Conservation (phyloP, 768 basidiomycete genomes). For the Dioszegia aurantiaca region DNA sequence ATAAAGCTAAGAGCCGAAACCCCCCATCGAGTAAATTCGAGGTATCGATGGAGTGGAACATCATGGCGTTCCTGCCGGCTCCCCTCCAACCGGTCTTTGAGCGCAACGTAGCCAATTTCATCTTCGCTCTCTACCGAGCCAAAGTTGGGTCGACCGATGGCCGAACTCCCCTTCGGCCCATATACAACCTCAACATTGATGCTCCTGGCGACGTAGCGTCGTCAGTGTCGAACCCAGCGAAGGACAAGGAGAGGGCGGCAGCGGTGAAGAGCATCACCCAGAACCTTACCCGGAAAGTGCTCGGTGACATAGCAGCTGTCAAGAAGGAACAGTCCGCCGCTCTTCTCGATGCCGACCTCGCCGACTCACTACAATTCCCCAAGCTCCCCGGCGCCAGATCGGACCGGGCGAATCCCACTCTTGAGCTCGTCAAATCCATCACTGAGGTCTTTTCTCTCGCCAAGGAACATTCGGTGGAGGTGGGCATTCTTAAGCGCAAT, state of each 20-base stretch:
- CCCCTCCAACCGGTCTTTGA: conserved; percentile 76
- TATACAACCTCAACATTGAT: conserved; percentile 59
- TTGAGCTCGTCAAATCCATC: conserved; percentile 84
- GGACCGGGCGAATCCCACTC: conserved; percentile 69
- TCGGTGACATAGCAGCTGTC: conserved; percentile 64
- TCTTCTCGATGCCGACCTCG: conserved; percentile 53
- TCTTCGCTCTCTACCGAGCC: conserved; percentile 69
- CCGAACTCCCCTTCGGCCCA: conserved; percentile 68
- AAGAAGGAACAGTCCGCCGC: conserved; percentile 61
- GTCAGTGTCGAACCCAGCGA: conserved; percentile 61
- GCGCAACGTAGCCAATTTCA: conserved; percentile 71
- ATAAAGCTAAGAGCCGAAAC: conserved; percentile 31
- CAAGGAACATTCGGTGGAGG: conserved; percentile 77
- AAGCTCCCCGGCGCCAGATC: conserved; percentile 81
- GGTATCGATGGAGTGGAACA: conserved; percentile 81
- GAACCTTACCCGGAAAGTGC: conserved; percentile 73
- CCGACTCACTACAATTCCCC: conserved; percentile 69
- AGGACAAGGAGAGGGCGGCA: conserved; percentile 66
- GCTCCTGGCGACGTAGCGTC: conserved; percentile 29
- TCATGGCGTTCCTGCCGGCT: conserved; percentile 79
- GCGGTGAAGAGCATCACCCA: conserved; percentile 74
- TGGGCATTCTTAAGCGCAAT: conserved; percentile 83
- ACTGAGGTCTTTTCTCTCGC: conserved; percentile 78
- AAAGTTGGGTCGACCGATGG: conserved; percentile 65
- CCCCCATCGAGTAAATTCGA: conserved; percentile 33